Percentiles rank a stretch among this genome's conserved stretches.
Conservation (phyloP, 2,329 filamentous ascomycete genomes). For the Bretziella fagacearum region DNA sequence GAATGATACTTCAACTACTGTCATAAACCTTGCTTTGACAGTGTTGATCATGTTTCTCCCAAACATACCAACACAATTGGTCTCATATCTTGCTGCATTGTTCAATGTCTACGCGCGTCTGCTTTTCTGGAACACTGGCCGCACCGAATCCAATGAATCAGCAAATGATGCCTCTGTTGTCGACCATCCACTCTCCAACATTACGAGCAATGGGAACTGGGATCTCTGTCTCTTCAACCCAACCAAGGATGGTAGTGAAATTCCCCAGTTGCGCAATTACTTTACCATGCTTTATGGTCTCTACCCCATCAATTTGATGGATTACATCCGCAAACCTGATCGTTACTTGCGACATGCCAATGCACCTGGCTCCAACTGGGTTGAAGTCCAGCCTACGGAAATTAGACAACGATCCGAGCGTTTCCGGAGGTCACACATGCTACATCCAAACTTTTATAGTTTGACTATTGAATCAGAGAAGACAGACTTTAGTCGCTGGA, state of each 20-base stretch:
- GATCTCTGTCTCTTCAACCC: slow-evolving; percentile 44
- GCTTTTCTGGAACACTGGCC: slow-evolving; percentile 56
- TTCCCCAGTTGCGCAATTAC: slow-evolving; percentile 54
- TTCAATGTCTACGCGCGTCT: slow-evolving; percentile 71
- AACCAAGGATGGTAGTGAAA: slow-evolving; percentile 42
- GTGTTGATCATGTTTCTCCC: slow-evolving; percentile 67
- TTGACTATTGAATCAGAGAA: slow-evolving; percentile 67
- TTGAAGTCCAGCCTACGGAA: slow-evolving; percentile 62
- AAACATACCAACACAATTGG: slow-evolving; percentile 58
- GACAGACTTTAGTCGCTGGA: slow-evolving; percentile 58
- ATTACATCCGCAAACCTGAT: slow-evolving; percentile 68
- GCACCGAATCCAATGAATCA: slow-evolving; percentile 26
- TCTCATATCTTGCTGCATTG: slow-evolving; percentile 50
- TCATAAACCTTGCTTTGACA: slow-evolving; percentile 58
- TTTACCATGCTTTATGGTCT: slow-evolving; percentile 71
- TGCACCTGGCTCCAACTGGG: slow-evolving; percentile 50
- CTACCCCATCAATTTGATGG: slow-evolving; percentile 74
- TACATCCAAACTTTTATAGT: slow-evolving; percentile 74
- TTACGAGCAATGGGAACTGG: slow-evolving; percentile 34
- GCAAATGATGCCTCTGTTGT: slow-evolving; percentile 19
- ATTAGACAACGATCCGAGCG: slow-evolving; percentile 60
- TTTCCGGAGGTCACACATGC: slow-evolving; percentile 53
- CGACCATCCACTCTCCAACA: slow-evolving; percentile 13
- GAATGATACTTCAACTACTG: slow-evolving; percentile 58
- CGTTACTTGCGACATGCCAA: slow-evolving; percentile 60